Conservation (phyloP, 495 filamentous ascomycete species). For the Aspergillus kassunensis region DNA sequence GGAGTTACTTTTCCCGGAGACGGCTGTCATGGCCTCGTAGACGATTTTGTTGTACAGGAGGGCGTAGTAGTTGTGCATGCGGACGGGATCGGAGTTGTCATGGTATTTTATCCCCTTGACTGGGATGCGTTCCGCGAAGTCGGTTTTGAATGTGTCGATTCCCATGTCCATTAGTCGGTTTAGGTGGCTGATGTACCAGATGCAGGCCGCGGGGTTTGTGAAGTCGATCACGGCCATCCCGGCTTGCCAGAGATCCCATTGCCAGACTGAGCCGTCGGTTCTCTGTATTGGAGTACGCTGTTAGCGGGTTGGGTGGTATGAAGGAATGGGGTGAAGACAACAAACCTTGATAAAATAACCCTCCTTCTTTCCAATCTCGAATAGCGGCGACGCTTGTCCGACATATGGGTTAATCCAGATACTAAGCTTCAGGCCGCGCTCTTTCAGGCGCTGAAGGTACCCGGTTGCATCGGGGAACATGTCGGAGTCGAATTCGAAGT, state of each 20-base stretch:
- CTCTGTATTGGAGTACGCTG: constrained; percentile 27
- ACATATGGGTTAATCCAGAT: constrained; percentile 74
- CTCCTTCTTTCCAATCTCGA: constrained; percentile 58
- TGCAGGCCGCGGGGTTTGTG: constrained; percentile 62
- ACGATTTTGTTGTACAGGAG: constrained; percentile 67
- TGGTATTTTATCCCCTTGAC: constrained; percentile 56
- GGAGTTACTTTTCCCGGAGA: constrained; percentile 55
- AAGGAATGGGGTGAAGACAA: neutral
- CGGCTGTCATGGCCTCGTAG: constrained; percentile 57
- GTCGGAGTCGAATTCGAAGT: constrained; percentile 64
- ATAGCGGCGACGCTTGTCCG: constrained; percentile 62
- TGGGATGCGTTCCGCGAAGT: constrained; percentile 70
- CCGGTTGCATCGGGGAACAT: constrained; percentile 66
- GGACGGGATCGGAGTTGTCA: constrained; percentile 51
- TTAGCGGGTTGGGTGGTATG: neutral
- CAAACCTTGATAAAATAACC: constrained; percentile 62
- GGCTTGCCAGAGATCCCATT: constrained; percentile 72
- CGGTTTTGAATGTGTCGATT: constrained; percentile 68
- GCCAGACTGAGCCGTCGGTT: constrained; percentile 65
- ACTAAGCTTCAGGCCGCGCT: constrained; percentile 57
- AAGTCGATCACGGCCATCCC: constrained; percentile 74
- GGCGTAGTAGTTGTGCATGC: constrained; percentile 75
- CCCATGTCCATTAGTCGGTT: constrained; percentile 59
- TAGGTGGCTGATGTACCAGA: constrained; percentile 58
- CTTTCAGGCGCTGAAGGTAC: constrained; percentile 60